A percentile compares a stretch with the other conserved stretches of the same genome.
Evolutionary conservation across 306 rosid species (phyloP).

Genomic region (Glycine latifolia): DNA sequence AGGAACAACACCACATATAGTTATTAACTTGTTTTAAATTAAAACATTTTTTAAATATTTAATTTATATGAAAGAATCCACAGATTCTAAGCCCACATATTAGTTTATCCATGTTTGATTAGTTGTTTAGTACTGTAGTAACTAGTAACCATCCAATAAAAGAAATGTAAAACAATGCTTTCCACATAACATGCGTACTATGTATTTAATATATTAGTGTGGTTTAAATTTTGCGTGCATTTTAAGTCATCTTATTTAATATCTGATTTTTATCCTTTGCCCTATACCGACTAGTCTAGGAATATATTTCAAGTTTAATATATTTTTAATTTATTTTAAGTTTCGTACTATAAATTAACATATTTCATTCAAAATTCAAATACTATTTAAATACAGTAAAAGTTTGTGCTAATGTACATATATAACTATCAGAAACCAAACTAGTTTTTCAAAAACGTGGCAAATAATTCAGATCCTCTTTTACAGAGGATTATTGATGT

Average conservation of each 20-base stretch:
- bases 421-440: neutral
- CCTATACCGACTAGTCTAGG: neutral
- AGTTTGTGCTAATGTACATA: neutral
- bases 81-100: slow-evolving; percentile 6
- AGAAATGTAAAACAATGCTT: neutral
- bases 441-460: slow-evolving; percentile 3
- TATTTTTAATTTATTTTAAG: too few relatives aligned
- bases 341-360: too few relatives aligned
- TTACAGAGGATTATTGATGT: slow-evolving; percentile 9
- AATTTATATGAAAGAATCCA: neutral
- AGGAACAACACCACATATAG: neutral
- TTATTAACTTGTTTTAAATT: neutral
- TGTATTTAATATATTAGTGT: too few relatives aligned
- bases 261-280: neutral
- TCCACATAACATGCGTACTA: neutral
- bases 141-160: slow-evolving; percentile 2
- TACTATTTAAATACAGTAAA: neutral
- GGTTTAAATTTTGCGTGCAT: too few relatives aligned
- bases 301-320: neutral
- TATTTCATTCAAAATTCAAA: neutral
- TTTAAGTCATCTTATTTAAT: too few relatives aligned
- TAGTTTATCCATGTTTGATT: neutral
- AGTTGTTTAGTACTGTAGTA: neutral
- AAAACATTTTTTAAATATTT: neutral
- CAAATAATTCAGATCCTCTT: slow-evolving; percentile 22